phyloP scores from a whole-genome alignment of 2,329 filamentous ascomycete species.

The Verticillium dahliae region DNA sequence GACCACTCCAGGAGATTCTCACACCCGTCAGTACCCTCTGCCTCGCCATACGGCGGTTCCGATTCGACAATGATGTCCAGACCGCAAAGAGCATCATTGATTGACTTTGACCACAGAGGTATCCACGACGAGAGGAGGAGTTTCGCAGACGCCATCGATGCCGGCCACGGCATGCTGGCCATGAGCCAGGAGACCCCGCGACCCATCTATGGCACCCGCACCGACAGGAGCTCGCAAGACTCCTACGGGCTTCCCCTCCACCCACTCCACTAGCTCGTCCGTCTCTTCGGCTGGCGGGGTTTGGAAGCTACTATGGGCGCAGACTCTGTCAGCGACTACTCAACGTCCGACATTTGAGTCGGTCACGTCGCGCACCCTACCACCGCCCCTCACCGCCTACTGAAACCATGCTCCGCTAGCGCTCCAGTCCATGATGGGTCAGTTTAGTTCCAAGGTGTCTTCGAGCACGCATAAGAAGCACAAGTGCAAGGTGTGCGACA shows the following conservation, averaged over 20 bases:
- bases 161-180: slow-evolving; percentile 88
- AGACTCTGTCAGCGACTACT: slow-evolving; percentile 88
- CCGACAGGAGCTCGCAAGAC: slow-evolving; percentile 68
- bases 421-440: slow-evolving; percentile 96
- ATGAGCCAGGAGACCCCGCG: slow-evolving; percentile 93
- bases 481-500: slow-evolving; percentile 98
- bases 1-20: slow-evolving; percentile 63
- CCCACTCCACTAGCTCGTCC: slow-evolving; percentile 80
- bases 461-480: slow-evolving; percentile 98
- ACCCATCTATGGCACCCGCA: slow-evolving; percentile 73
- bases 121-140: slow-evolving; percentile 54
- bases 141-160: slow-evolving; percentile 86
- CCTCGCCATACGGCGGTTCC: slow-evolving; percentile 13
- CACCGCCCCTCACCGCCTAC: slow-evolving; percentile 65
- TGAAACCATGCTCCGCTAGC: slow-evolving; percentile 65
- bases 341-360: slow-evolving; percentile 88
- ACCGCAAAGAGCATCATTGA: slow-evolving; percentile 54
- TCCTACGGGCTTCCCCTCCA: slow-evolving; percentile 88
- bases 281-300: slow-evolving; percentile 85
- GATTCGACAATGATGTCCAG: slow-evolving; percentile 30
- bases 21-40: slow-evolving; percentile 64
- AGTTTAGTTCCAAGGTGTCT: slow-evolving; percentile 94
- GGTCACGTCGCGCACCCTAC: slow-evolving; percentile 73
- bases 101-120: slow-evolving; percentile 47
- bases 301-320: slow-evolving; percentile 82